Evolutionary conservation across 257 asterid species (phyloP).

Genomic region (Nicotiana obtusifolia): DNA sequence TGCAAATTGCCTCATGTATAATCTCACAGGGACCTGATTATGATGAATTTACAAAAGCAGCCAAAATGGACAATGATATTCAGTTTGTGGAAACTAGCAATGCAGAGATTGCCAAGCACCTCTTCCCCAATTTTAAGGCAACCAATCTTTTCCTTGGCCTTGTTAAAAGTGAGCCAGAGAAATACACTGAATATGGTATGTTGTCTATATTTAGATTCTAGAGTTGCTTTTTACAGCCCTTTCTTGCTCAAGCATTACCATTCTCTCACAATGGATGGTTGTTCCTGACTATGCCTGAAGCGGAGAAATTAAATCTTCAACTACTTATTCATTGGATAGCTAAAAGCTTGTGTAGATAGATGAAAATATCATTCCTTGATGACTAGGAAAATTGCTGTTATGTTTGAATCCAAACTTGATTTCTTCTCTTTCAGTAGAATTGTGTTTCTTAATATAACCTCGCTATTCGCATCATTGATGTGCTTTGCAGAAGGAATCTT

Average conservation of each 20-base stretch:
- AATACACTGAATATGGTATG: slow-evolving; percentile 64
- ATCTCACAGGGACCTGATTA: slow-evolving; percentile 68
- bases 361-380: neutral
- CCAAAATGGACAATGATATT: slow-evolving; percentile 64
- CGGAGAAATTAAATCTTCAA: neutral
- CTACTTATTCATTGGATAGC: neutral
- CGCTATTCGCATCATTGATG: slow-evolving; percentile 2
- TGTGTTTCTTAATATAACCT: neutral
- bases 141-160: slow-evolving; percentile 60
- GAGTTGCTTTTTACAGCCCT: neutral
- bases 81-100: slow-evolving; percentile 82
- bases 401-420: neutral
- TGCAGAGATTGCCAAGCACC: slow-evolving; percentile 48
- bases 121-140: slow-evolving; percentile 44
- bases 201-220: slow-evolving; percentile 5
- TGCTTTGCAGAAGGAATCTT: slow-evolving; percentile 56
- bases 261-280: neutral
- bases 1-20: neutral
- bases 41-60: slow-evolving; percentile 69
- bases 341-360: neutral
- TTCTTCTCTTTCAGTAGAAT: neutral
- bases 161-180: slow-evolving; percentile 82
- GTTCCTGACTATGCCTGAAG: neutral
- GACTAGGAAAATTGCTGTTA: neutral
- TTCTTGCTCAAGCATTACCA: neutral